phyloP scores from a whole-genome alignment of 345 rosid species.

The Aquilaria yunnanensis region DNA sequence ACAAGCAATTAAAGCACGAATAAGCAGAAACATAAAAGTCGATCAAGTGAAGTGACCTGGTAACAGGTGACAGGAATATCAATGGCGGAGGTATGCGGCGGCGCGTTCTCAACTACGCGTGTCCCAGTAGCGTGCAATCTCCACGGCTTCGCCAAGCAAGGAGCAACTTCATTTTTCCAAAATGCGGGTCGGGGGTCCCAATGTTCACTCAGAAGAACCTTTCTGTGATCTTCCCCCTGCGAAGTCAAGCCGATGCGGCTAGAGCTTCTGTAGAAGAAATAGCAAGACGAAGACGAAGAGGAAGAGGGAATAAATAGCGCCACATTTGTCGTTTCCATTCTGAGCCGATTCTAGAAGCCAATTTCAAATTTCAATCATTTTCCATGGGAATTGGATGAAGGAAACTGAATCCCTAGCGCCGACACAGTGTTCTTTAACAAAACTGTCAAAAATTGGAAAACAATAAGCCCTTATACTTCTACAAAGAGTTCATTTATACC shows the following conservation, averaged over 20 bases:
- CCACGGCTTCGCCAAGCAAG: constrained; percentile 18
- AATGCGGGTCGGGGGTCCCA: constrained; percentile 15
- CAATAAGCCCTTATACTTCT: no score
- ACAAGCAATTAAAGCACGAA: constrained; percentile 1
- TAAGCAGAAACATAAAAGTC: not conserved
- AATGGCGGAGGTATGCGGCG: constrained; percentile 22
- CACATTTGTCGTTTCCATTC: constrained; percentile 27
- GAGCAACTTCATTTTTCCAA: constrained; percentile 13
- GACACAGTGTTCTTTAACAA: no score
- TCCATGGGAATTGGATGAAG: not conserved
- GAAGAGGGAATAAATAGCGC: constrained; percentile 21
- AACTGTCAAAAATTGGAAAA: no score
- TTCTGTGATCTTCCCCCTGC: constrained; percentile 14
- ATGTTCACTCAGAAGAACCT: constrained; percentile 14
- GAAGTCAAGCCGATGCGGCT: constrained; percentile 11
- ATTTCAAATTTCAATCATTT: not conserved
- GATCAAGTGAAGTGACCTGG: constrained; percentile 38
- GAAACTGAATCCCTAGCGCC: no score
- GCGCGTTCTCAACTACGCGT: constrained; percentile 42
- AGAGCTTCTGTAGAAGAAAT: constrained; percentile 16
- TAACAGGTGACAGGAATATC: constrained; percentile 76
- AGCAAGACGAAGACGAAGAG: constrained; percentile 20
- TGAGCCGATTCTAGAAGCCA: not conserved
- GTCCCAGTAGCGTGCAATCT: constrained; percentile 36
- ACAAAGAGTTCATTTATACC: no score